phyloP scores from a whole-genome alignment of 1,139 yeast genomes.

The Yamadazyma atlantica region DNA sequence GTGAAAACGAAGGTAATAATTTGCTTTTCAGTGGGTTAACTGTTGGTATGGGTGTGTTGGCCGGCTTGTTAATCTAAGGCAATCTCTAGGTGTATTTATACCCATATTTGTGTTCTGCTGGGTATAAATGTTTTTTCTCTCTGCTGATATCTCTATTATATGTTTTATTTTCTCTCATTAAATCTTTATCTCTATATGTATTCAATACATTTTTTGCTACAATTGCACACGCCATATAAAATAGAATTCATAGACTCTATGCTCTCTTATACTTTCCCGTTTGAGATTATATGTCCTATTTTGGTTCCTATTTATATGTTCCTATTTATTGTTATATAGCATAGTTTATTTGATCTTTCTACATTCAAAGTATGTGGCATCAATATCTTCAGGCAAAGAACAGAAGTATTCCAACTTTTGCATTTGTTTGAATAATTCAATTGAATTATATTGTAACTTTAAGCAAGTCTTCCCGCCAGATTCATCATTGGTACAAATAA shows the following conservation, averaged over 20 bases:
- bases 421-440: constrained; percentile 47
- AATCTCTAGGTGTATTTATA: neutral
- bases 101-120: neutral
- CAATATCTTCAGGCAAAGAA: constrained; percentile 46
- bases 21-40: constrained; percentile 12
- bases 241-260: too few relatives aligned
- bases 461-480: constrained; percentile 49
- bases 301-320: too few relatives aligned
- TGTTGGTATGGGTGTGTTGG: constrained; percentile 20
- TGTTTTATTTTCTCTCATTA: constrained; percentile 17
- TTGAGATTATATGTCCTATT: too few relatives aligned
- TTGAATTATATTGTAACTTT: constrained; percentile 36
- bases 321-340: too few relatives aligned
- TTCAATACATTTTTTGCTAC: neutral
- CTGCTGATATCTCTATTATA: too few relatives aligned
- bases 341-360: constrained; percentile 33
- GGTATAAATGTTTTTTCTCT: neutral
- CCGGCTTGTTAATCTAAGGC: constrained; percentile 22
- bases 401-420: constrained; percentile 46
- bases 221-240: constrained; percentile 2
- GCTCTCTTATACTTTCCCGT: neutral
- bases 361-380: constrained; percentile 50
- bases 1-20: constrained; percentile 15
- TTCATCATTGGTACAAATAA: constrained; percentile 41
- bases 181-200: constrained; percentile 5